A percentile compares a stretch with the other conserved stretches of the same genome.
phyloP scores from a whole-genome alignment of 192 early-diverging fungal genomes.

The Oehlia diaphana region DNA sequence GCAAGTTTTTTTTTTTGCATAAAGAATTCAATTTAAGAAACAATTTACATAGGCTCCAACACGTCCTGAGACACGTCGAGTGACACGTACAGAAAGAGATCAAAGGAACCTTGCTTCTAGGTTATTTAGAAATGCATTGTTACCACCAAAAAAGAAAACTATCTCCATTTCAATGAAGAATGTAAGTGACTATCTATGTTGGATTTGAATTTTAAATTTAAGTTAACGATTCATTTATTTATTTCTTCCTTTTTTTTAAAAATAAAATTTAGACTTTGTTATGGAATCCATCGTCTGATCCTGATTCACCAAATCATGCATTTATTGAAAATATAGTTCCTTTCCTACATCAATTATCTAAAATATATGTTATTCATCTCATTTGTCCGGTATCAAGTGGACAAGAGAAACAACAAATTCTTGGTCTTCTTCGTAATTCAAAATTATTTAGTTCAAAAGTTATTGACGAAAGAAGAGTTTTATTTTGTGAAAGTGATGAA shows the following conservation, averaged over 20 bases:
- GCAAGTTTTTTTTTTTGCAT: background rate
- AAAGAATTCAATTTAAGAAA: background rate
- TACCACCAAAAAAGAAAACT: conserved; percentile 41
- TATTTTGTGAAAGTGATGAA: conserved; percentile 68
- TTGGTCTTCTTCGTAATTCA: conserved; percentile 45
- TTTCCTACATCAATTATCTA: conserved; percentile 53
- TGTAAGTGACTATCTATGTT: conserved; percentile 37
- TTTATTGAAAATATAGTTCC: conserved; percentile 61
- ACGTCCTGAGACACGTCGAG: background rate
- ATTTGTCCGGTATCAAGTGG: conserved; percentile 56
- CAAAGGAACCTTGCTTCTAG: conserved; percentile 35
- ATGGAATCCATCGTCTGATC: conserved; percentile 78
- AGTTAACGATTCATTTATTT: conserved; percentile 15
- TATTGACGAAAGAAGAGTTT: conserved; percentile 64
- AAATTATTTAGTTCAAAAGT: conserved; percentile 35
- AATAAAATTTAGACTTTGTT: conserved; percentile 57
- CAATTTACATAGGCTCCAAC: background rate
- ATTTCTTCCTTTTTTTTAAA: conserved; percentile 4
- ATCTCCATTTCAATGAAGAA: conserved; percentile 65
- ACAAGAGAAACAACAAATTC: conserved; percentile 58
- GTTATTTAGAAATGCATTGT: conserved; percentile 26
- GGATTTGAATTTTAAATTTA: background rate
- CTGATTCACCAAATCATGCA: conserved; percentile 66
- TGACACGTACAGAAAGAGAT: background rate
- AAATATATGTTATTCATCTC: conserved; percentile 54